Base-by-base conservation (phyloP, 345 rosid genomes). In the Microcos paniculata region DNA sequence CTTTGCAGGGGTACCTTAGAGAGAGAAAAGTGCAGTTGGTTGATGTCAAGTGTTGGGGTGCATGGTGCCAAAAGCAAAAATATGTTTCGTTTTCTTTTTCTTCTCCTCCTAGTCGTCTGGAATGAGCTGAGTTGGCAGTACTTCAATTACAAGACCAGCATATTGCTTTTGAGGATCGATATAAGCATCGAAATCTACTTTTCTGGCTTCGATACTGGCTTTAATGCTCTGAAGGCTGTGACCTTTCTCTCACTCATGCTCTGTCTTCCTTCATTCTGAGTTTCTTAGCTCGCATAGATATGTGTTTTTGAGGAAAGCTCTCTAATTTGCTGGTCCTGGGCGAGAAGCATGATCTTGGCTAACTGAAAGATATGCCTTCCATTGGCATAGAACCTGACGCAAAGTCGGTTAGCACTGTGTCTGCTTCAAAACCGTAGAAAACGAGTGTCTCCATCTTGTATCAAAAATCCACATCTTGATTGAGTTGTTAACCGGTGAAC, bases 401-500 rank as follows among this genome's bases (percentile, higher is more conserved):
- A 96, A 68, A 84, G 85, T 40, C 98, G 99, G 76, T 98, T 96
- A 77, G 99, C 99, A 88, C 98, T 92, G 59, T 96, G 98, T 78
- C 99, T 98, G 82, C 94, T 90, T 21, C 97, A 97, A 81, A 96
- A 96, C 71, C 98, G 97, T 77, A 96, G 80, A 61, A 96, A 85
- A 64, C 97, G 96, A 87, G 98, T 94, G 84, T 90, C 99, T 43
- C 93, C 96, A 82, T 96, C 97, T 93, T 74, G 92, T 87, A 87
- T 90, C 98, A 76, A 96, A 96, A 82, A 96, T 90, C 99, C 99
- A 96, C 92, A 96, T 90, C 98, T 96, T 96, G 55, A 96, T 79
- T 24, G 99, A 96, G 87, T 96, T 96, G 81, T 96, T 98, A n/a
- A 88, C 83, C 73, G 98, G 89, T 63, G 98, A 83, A 77, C 99